Percentiles rank a stretch among this genome's conserved stretches.
Evolutionary conservation across 768 basidiomycete species (phyloP).

Genomic region (Heimioporus sp.): DNA sequence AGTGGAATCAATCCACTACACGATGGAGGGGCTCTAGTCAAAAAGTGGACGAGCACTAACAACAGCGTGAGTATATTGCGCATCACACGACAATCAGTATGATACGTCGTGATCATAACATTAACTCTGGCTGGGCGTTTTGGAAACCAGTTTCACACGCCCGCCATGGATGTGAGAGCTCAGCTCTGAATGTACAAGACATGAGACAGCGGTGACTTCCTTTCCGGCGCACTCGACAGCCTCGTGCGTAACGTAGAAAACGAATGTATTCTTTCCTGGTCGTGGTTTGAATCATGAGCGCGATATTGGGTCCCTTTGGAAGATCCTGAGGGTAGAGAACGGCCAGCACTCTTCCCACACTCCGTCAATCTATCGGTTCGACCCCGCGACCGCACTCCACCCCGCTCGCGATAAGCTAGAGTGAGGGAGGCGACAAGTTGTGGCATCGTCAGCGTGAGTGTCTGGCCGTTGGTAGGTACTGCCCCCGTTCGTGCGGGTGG

Average conservation of each 20-base stretch:
- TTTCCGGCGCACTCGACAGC: conserved; percentile 13
- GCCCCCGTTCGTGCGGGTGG: conserved; percentile 17
- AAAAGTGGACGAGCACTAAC: conserved; percentile 11
- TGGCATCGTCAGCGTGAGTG: conserved; percentile 26
- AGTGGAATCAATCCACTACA: conserved; percentile 30
- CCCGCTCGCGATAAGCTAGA: conserved; percentile 24
- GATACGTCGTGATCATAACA: too few species aligned
- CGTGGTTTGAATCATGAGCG: not conserved
- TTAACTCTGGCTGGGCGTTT: too few species aligned
- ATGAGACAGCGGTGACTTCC: conserved; percentile 26
- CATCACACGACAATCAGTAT: too few species aligned
- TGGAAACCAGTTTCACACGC: too few species aligned
- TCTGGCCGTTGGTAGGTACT: conserved; percentile 3
- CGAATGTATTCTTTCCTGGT: conserved; percentile 2
- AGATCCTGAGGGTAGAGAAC: conserved; percentile 5
- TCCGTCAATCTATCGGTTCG: conserved; percentile 6
- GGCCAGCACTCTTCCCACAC: conserved; percentile 8
- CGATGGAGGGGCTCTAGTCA: not conserved
- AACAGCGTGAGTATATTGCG: not conserved
- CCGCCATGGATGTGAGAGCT: conserved; percentile 7
- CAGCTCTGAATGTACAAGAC: conserved; percentile 20
- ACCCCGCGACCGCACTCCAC: conserved; percentile 18
- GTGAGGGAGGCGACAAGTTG: conserved; percentile 32
- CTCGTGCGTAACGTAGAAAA: conserved; percentile 4
- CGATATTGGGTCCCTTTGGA: conserved; percentile 1